Conservation (phyloP, 495 filamentous ascomycete species). For the Daldinia childiae region DNA sequence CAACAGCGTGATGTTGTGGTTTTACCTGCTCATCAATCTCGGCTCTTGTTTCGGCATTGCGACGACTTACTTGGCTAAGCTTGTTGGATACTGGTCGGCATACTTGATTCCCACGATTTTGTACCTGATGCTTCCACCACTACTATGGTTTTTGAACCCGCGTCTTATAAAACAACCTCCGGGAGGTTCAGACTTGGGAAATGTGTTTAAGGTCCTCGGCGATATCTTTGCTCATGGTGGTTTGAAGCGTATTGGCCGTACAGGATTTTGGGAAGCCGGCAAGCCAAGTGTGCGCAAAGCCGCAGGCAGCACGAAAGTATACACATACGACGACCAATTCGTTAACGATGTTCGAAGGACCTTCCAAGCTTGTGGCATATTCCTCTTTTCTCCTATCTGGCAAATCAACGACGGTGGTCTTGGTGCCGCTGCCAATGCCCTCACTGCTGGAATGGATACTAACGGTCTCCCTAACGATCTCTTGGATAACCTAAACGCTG, state of each 20-base stretch:
- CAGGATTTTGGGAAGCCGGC: slow-evolving; percentile 67
- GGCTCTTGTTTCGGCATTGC: slow-evolving; percentile 69
- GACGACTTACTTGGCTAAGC: slow-evolving; percentile 55
- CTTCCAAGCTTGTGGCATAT: slow-evolving; percentile 61
- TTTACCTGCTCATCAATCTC: slow-evolving; percentile 81
- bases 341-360: slow-evolving; percentile 62
- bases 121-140: slow-evolving; percentile 62
- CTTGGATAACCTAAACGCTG: slow-evolving; percentile 76
- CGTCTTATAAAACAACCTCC: slow-evolving; percentile 60
- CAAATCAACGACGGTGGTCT: slow-evolving; percentile 64
- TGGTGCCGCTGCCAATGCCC: slow-evolving; percentile 58
- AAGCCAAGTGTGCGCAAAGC: slow-evolving; percentile 64
- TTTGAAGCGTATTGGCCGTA: slow-evolving; percentile 59
- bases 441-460: slow-evolving; percentile 69
- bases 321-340: slow-evolving; percentile 59
- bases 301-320: slow-evolving; percentile 54
- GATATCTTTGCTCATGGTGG: slow-evolving; percentile 63
- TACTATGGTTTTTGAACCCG: slow-evolving; percentile 61
- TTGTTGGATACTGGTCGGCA: slow-evolving; percentile 74
- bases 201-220: slow-evolving; percentile 61
- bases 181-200: slow-evolving; percentile 61
- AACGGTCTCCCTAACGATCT: slow-evolving; percentile 75
- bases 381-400: slow-evolving; percentile 70
- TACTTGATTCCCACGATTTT: slow-evolving; percentile 73
- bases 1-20: slow-evolving; percentile 70